Evolutionary conservation across 148 eudicot genomes (phyloP), one percentile per base, ranked within the genome.

Genomic region (Polygonum maritimum): DNA sequence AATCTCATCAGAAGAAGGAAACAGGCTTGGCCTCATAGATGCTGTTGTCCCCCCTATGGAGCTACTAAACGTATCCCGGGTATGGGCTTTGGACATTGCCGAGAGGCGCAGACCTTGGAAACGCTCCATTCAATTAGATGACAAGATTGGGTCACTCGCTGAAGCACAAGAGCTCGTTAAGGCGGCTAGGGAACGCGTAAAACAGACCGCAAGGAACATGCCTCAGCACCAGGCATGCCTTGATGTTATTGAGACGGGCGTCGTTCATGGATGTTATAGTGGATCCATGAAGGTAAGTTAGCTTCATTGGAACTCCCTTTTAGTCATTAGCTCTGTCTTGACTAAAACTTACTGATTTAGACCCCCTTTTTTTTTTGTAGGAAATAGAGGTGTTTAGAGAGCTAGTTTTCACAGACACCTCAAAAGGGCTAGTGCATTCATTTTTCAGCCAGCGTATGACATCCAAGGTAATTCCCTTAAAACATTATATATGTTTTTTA

Each of bases 191-290:
- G 89, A 94, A 79, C 88, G 87, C 77, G 98, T 88, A 76, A 92
- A 84, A 77, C 88, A 74, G 75, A 89, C 84, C 55, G 88, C 91
- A 74, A 87, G 86, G 74, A 85, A 94, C 85, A 75, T 92, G 96
- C 97, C 97, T 81, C 98, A 92, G 76, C 96, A 90, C 81, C 89
- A 76, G 69, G 95, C 91, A 52, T 94, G 98, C 82, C 87, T 94
- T 81, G 96, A 94, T 82, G 95, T 88, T 63, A 89, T 92, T 77
- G 97, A 89, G 83, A 86, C 85, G 74, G 98, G 98, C 71, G 83
- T 94, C 54, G 62, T 88, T 48, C 93, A 80, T 83, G 98, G 97
- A 78, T 97, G 97, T 19, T 90, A 94, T 82, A 47, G 54, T 79
- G 98, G 98, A 47, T 81, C 88, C 63, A 26, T 91, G 74, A 82